A percentile compares a stretch with the other conserved stretches of the same genome.
phyloP scores from a whole-genome alignment of 352 stramenopile species.

The Halophytophthora batemanensis region DNA sequence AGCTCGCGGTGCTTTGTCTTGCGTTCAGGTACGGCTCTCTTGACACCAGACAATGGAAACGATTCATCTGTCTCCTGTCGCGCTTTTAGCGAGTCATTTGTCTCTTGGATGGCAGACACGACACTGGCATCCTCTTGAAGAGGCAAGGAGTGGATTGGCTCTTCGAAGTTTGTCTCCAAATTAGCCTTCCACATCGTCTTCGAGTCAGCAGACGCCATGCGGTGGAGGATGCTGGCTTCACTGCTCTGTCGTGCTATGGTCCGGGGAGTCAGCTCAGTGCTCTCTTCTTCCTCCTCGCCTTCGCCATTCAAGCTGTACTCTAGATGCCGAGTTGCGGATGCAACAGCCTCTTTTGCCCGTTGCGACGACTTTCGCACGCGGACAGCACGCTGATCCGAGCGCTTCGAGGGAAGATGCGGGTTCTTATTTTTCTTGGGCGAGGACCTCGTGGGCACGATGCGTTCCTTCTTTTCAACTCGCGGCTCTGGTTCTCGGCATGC shows the following conservation, averaged over 20 bases:
- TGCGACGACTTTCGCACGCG: conserved; percentile 43
- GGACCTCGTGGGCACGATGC: conserved; percentile 23
- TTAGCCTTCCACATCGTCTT: conserved; percentile 51
- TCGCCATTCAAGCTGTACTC: conserved; percentile 1
- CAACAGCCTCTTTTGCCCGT: conserved; percentile 43
- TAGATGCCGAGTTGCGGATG: conserved; percentile 19
- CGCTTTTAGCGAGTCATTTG: conserved; percentile 5
- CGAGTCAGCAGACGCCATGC: conserved; percentile 44
- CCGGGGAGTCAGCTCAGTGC: conserved; percentile 12
- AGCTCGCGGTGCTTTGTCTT: conserved; percentile 63
- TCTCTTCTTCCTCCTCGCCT: conserved; percentile 3
- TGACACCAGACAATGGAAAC: conserved; percentile 7
- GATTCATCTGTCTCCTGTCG: neutral
- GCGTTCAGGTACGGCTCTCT: conserved; percentile 46
- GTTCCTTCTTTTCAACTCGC: conserved; percentile 38
- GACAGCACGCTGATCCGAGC: conserved; percentile 51
- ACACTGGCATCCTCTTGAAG: conserved; percentile 2
- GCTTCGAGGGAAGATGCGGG: conserved; percentile 32
- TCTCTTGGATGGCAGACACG: neutral
- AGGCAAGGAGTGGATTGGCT: conserved; percentile 13
- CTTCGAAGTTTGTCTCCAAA: conserved; percentile 51
- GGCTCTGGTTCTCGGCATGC: conserved; percentile 46
- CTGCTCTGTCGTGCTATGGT: conserved; percentile 48
- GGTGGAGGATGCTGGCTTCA: conserved; percentile 47
- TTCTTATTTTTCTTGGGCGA: conserved; percentile 35